Base-by-base conservation (phyloP, 352 stramenopile genomes). In the Thraustochytrium sp. region DNA sequence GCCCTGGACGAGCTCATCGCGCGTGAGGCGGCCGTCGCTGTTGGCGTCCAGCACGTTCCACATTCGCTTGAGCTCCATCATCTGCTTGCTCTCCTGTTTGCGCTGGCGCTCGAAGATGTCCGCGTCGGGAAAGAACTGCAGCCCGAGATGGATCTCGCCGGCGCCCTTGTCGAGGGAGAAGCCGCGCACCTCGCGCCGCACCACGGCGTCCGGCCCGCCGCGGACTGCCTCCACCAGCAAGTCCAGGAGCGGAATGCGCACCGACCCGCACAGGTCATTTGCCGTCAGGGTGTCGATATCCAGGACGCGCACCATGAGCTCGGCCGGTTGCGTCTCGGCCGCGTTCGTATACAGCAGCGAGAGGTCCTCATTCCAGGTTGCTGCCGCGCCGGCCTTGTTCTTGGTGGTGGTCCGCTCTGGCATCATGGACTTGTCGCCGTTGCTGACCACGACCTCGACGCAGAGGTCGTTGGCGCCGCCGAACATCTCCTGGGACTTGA, bases 51-150 rank as follows among this genome's bases (percentile, higher is more conserved):
- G 68, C 13, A 49, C 37, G 31, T 64, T 61, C 68, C 68, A 80
- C 68, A 80, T 80, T 18, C 68, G 68, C 31, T 80, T 80, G 18
- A 80, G 53, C n/a, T 76, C 68, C 37, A 65, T 61, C 23, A 64
- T 46, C 9, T 65, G 51, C 26, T 80, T 64, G 53, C 68, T 80
- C 51, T 80, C 68, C 53, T 80, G 21, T 13, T 46, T 42, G 34
- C 42, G 34, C 51, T 80, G 26, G 2, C 31, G 21, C 26, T 80
- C 46, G 49, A 80, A 80, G 18, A 80, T 64, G 51, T 80, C 40
- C 4, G 42, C 34, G n/a, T 61, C 46, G 3, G 53, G 68, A 64
- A 80, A 61, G 53, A 80, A 80, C 36, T 8, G n/a, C 37, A 80
- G 5, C 9, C 44, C 68, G 5, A 80, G 51, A 21, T 3, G 13